These are phyloP conservation scores for Trichophyton simii DNA, from an alignment of 2,329 filamentous ascomycete genomes.

Conservation along the genomic window DNA sequence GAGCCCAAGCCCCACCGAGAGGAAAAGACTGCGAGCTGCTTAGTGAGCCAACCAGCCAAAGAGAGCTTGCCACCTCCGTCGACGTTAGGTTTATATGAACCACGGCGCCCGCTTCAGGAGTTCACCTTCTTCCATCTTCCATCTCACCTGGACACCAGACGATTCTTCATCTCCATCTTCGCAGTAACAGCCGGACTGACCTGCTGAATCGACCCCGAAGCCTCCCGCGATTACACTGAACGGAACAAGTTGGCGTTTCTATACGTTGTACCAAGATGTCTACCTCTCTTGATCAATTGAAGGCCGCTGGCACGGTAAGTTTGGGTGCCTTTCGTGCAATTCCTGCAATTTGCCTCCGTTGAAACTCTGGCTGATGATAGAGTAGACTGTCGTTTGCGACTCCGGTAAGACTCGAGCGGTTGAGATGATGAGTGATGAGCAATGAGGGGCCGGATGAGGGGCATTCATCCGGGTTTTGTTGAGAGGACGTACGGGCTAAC, in stretches of 20 bases:
- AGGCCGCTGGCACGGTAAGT: conserved; percentile 90
- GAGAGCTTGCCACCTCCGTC: not conserved
- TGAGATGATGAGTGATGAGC: not conserved
- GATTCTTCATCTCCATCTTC: not conserved
- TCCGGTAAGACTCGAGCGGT: conserved; percentile 54
- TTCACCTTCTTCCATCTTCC: not conserved
- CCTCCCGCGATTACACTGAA: not conserved
- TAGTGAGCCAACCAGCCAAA: not conserved
- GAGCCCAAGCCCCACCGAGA: not conserved
- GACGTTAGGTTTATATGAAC: not conserved
- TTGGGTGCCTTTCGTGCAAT: conserved; percentile 13
- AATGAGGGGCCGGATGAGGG: conserved; percentile 12
- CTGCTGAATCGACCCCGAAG: not conserved
- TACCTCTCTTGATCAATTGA: conserved; percentile 89
- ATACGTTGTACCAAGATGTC: conserved; percentile 47
- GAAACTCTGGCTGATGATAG: not conserved
- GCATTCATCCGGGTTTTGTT: not conserved
- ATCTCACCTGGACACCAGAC: not conserved
- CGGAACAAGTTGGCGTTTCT: not conserved
- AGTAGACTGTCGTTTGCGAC: conserved; percentile 85
- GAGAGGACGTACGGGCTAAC: not conserved
- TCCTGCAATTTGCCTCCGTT: conserved; percentile 5
- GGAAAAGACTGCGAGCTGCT: not conserved
- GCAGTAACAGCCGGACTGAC: not conserved
- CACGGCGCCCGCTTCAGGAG: not conserved